Evolutionary conservation across 164 flowering plant species (phyloP).

Genomic region (Houttuynia cordata): DNA sequence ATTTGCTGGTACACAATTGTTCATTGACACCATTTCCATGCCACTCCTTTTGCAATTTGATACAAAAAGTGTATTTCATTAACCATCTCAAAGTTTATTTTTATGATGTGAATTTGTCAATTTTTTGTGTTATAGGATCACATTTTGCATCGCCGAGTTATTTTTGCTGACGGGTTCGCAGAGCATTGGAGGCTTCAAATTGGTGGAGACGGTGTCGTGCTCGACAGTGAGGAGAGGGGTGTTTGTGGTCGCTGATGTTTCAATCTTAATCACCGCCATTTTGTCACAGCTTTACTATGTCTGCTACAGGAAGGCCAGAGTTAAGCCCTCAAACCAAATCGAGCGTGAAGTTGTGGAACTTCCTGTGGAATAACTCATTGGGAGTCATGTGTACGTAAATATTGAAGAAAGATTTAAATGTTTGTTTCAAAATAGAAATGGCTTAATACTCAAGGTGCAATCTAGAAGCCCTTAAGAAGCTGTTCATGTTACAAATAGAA

Average conservation of each 20-base stretch:
- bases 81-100: not conserved
- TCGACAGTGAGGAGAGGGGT: not conserved
- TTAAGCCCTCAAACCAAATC: not conserved
- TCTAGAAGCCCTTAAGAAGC: no score
- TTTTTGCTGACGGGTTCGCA: not conserved
- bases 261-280: not conserved
- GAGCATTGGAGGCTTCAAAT: not conserved
- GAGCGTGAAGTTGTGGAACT: no score
- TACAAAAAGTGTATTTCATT: not conserved
- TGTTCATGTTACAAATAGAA: no score
- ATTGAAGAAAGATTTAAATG: no score
- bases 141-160: not conserved
- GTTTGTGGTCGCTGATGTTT: not conserved
- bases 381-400: no score
- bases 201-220: not conserved
- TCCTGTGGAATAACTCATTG: no score
- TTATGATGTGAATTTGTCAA: not conserved
- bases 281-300: not conserved
- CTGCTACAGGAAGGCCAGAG: constrained; percentile 41
- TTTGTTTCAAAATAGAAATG: no score
- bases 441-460: no score
- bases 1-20: not conserved
- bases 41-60: not conserved
- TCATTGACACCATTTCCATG: not conserved
- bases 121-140: constrained; percentile 6